A percentile compares a stretch with the other conserved stretches of the same genome.
Conservation (phyloP, 192 early-diverging fungal species). For the Backusella liffmaniae region DNA sequence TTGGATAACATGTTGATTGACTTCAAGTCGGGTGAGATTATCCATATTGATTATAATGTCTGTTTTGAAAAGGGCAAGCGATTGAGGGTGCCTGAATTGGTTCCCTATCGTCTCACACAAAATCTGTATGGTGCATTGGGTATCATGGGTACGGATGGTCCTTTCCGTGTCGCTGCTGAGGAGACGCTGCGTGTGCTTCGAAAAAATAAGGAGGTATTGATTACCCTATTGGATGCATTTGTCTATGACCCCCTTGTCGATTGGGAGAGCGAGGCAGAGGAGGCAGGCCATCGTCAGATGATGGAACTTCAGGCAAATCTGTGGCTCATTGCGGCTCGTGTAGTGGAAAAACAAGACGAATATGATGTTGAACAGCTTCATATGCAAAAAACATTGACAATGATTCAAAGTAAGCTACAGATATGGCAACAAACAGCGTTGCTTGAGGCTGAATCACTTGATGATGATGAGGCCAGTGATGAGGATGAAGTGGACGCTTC, state of each 20-base stretch:
- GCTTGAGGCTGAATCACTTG: neutral
- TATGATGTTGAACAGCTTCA: neutral
- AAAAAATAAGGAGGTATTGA: constrained; percentile 74
- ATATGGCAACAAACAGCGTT: constrained; percentile 4
- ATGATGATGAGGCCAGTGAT: constrained; percentile 9
- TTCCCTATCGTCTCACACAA: constrained; percentile 89
- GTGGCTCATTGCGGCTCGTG: constrained; percentile 22
- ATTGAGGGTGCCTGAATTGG: constrained; percentile 83
- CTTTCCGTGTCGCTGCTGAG: constrained; percentile 77
- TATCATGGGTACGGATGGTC: constrained; percentile 73
- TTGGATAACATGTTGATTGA: constrained; percentile 92
- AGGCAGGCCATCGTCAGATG: constrained; percentile 28
- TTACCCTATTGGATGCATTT: constrained; percentile 91
- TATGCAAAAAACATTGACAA: neutral
- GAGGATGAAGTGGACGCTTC: neutral
- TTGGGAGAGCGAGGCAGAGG: constrained; percentile 44
- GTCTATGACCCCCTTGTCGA: constrained; percentile 85
- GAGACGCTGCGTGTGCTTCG: constrained; percentile 78
- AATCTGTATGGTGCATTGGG: constrained; percentile 92
- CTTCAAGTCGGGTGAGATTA: constrained; percentile 72
- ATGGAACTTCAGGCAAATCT: constrained; percentile 29
- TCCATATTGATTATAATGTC: constrained; percentile 97
- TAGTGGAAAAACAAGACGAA: constrained; percentile 20
- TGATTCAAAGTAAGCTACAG: neutral
- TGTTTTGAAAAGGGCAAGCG: constrained; percentile 94